These are phyloP conservation scores for Clarireedia hainanense DNA, from an alignment of 2,329 filamentous ascomycete species.

Conservation along the genomic window DNA sequence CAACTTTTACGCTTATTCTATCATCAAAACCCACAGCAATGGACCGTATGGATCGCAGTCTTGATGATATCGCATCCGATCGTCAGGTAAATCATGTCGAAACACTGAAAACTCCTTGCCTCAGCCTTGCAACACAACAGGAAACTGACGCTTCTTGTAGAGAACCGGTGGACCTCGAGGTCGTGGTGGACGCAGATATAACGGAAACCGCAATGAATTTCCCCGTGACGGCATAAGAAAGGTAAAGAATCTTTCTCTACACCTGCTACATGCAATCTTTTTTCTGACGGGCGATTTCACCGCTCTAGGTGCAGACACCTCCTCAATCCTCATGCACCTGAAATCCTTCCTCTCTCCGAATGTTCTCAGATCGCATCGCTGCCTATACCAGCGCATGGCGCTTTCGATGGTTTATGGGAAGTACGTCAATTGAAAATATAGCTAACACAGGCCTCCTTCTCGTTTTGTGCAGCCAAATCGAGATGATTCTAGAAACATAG, in stretches of 20 bases:
- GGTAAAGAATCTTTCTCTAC: slow-evolving; percentile 41
- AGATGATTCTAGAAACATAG: slow-evolving; percentile 57
- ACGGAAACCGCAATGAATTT: slow-evolving; percentile 35
- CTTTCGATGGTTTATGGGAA: slow-evolving; percentile 29
- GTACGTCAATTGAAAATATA: slow-evolving; percentile 35
- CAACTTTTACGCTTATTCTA: neutral
- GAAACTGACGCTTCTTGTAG: slow-evolving; percentile 14
- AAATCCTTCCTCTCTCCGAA: slow-evolving; percentile 17
- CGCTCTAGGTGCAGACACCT: slow-evolving; percentile 30
- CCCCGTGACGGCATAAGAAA: slow-evolving; percentile 87
- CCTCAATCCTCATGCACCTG: slow-evolving; percentile 28
- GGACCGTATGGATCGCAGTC: slow-evolving; percentile 42
- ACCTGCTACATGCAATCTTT: neutral
- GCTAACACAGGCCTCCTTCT: slow-evolving; percentile 37
- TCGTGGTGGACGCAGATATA: slow-evolving; percentile 28
- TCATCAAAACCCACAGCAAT: neutral
- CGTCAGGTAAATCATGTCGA: slow-evolving; percentile 40
- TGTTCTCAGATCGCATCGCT: slow-evolving; percentile 30
- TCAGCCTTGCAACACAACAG: slow-evolving; percentile 23
- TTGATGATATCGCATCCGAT: slow-evolving; percentile 57
- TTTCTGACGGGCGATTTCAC: slow-evolving; percentile 10
- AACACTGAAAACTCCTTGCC: slow-evolving; percentile 1
- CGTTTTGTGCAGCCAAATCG: slow-evolving; percentile 49
- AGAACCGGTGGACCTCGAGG: slow-evolving; percentile 26
- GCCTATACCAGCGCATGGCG: slow-evolving; percentile 24